Evolutionary conservation across 805 yeast genomes (phyloP), one percentile per base, ranked within the genome.

Genomic region (Kazachstania africana): DNA sequence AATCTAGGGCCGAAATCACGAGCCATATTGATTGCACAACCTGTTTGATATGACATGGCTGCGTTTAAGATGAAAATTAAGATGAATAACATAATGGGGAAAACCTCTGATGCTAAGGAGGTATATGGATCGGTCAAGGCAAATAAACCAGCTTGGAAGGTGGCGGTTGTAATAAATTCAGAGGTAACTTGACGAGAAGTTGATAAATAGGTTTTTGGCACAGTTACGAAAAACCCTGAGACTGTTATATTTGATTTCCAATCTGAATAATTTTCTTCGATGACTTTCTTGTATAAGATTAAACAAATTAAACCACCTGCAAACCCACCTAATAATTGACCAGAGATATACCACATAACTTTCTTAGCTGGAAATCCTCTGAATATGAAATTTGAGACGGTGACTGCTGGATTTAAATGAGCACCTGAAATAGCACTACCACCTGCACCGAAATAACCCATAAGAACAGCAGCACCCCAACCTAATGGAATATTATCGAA

Each of bases 1-100:
- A 70, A 44, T 42, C 76, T 54, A 35, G 76, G 75, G 14, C 68
- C 72, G 31, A 69, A 55, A 50, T 70, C 76, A 53, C 76, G 65
- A 20, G 74, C 74, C 35, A 63, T 52, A 50, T 70, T 70, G 44
- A 70, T 50, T 25, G 74, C 75, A 42, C 65, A 66, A 13, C 72
- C 73, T n/a, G 75, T 69, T 44, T 65, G 66, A 47, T 57, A 65
- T 28, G 72, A 70, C 39, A 63, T 55, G 8, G 68, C 49, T n/a
- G 67, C 56, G 45, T 71, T 73, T 28, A 69, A 44, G 28, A 61
- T 60, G 34, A 50, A 60, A 30, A 70, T 61, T 37, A 66, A 48
- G 28, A 70, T 41, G 37, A 65, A 65, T 21, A 70, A 47, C 44
- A 66, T 61, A 34, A 69, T 43, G 23, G 75, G 73, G 50, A 65